Base-by-base conservation (phyloP, 1,284 basidiomycete species). In the Ustilago vetiveriae region DNA sequence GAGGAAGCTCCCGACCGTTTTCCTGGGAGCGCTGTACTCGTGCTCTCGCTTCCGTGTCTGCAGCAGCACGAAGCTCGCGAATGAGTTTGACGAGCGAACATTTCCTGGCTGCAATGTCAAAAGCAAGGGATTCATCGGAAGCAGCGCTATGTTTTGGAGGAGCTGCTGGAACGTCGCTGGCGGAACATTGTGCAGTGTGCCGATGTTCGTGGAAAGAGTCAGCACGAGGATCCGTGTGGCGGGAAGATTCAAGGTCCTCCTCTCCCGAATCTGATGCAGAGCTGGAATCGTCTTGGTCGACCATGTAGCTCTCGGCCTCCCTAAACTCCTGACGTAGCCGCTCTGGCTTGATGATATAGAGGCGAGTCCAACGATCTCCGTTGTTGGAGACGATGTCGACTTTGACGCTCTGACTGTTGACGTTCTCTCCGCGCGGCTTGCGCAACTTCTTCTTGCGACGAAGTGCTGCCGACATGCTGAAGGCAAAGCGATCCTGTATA, bases 291-390 rank as follows among this genome's bases (percentile, higher is more conserved):
- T 47, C 44, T 6, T 58, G 36, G 22, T 56, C 55, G 36, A 56
- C 57, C 50, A 74, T 55, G 40, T 70, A 72, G 43, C 72, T 74
- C 43, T 76, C 74, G 3, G 74, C 72, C 39, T 70, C 70, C 37
- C 74, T 44, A 30, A 76, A 75, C 58, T 76, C 74, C 19, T 71
- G 55, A 6, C 74, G 50, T 9, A 76, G 36, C 16, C 48, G 42
- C 9, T 60, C 51, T 11, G 62, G 59, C 27, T 71, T 73, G 49
- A 68, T 48, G 17, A 68, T 72, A 43, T 68, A 62, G 19, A 75
- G 44, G 6, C 67, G 47, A 3, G 67, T 64, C 75, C 75, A 77
- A 2, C 57, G 39, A 23, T 65, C 32, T 16, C 75, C 75, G 23
- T 65, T 66, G 5, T 58, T n/a, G 3, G 58, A 40, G 14, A 77